Base-by-base conservation (phyloP, 129 eudicot species). In the Arctium lappa region DNA sequence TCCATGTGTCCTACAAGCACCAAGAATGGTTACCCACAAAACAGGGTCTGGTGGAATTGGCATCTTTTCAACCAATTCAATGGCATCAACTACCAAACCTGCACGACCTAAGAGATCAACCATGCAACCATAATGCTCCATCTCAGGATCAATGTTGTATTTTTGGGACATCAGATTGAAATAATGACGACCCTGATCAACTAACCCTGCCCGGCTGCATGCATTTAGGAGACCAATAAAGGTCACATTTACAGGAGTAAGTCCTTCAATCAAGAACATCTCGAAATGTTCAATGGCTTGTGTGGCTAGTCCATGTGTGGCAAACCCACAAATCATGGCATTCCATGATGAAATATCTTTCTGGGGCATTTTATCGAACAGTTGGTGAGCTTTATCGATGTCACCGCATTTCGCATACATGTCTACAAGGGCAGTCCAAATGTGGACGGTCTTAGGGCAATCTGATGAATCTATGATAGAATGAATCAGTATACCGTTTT, bases 51-150 rank as follows among this genome's bases (percentile, higher is more conserved):
- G 80, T 77, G 30, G 72, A 30, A 77, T 39, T 70, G 42, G 22
- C 86, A 86, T 86, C 18, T 33, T 72, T 46, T 81, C 83, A 33
- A 86, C 62, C 71, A 86, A 86, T 42, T 86, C 77, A 60, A 81
- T 34, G 16, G 80, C 86, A 22, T 81, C 83, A 29, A 16, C 56
- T 36, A 86, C 73, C 18, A 86, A 42, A 60, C 89, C 86, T 3
- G 76, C 83, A 60, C 84, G 86, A 3, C 77, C 69, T 30, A 86
- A 42, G 22, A 82, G 86, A 82, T 86, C 89, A 78, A 86, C 85
- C 88, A 86, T 86, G 69, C 83, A 86, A 22, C 88, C 83, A 13
- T 81, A 85, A 81, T 85, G 88, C 89, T 86, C 89, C 80, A 82
- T 82, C 65, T 86, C 86, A 9, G 86, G 86, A 15, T 1, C 68